These are phyloP conservation scores for Fusarium clavum DNA, from an alignment of 2,329 filamentous ascomycete genomes.

Conservation along the genomic window DNA sequence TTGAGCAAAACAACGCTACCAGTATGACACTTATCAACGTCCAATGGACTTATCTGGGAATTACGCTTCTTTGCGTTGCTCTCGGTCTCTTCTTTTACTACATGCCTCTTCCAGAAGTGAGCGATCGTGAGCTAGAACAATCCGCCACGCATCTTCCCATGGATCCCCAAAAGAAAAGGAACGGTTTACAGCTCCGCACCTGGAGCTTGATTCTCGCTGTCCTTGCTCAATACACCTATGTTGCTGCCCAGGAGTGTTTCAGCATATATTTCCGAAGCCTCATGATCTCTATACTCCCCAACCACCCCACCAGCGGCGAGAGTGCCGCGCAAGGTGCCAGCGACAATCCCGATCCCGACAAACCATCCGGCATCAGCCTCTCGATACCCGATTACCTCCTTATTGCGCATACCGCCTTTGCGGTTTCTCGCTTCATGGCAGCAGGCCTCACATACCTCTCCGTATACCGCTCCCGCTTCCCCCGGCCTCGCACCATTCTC, in stretches of 20 bases:
- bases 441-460: conserved; percentile 71
- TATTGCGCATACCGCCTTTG: conserved; percentile 78
- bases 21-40: conserved; percentile 73
- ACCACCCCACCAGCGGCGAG: conserved; percentile 33
- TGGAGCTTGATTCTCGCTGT: conserved; percentile 76
- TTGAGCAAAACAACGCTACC: conserved; percentile 46
- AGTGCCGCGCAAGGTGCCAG: conserved; percentile 40
- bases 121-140: conserved; percentile 65
- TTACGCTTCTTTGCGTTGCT: conserved; percentile 78
- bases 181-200: conserved; percentile 66
- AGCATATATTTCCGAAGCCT: conserved; percentile 70
- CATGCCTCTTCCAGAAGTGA: conserved; percentile 72
- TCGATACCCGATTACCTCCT: conserved; percentile 75
- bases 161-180: conserved; percentile 62
- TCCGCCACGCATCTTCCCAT: conserved; percentile 62
- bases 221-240: conserved; percentile 81
- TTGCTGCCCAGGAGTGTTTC: conserved; percentile 76
- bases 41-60: conserved; percentile 87
- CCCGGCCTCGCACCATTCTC: conserved; percentile 77
- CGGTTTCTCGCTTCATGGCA: conserved; percentile 77
- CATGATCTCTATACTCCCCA: conserved; percentile 56
- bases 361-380: conserved; percentile 61
- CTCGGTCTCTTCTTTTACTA: conserved; percentile 78
- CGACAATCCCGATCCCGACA: conserved; percentile 49
- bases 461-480: conserved; percentile 60